A percentile compares a stretch with the other conserved stretches of the same genome.
Evolutionary conservation across 192 early-diverging fungal species (phyloP).

Genomic region (Umbelopsis sp.): DNA sequence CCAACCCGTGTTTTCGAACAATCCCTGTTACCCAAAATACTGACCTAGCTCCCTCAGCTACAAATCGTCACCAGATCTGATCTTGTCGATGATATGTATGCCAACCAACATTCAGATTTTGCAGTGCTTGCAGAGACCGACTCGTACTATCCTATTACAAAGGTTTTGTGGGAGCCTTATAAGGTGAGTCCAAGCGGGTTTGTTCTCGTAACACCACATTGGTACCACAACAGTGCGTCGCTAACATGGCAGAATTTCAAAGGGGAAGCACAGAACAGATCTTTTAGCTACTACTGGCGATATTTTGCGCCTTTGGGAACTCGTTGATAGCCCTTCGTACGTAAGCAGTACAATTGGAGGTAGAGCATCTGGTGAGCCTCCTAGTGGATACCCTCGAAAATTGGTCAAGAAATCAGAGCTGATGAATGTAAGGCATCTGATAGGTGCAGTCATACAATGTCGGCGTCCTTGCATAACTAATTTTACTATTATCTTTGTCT

Average conservation of each 20-base stretch:
- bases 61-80: slow-evolving; percentile 66
- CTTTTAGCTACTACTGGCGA: slow-evolving; percentile 90
- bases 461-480: background rate
- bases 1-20: background rate
- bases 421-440: slow-evolving; percentile 53
- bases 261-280: slow-evolving; percentile 54
- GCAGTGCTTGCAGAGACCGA: slow-evolving; percentile 73
- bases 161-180: slow-evolving; percentile 84
- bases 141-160: slow-evolving; percentile 88
- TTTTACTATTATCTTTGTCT: too few species aligned
- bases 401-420: slow-evolving; percentile 54
- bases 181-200: slow-evolving; percentile 53
- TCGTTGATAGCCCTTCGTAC: slow-evolving; percentile 57
- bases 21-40: background rate
- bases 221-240: background rate
- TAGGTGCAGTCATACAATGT: background rate
- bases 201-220: background rate
- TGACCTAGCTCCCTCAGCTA: slow-evolving; percentile 41
- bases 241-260: background rate
- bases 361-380: slow-evolving; percentile 13
- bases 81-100: slow-evolving; percentile 37
- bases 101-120: slow-evolving; percentile 61
- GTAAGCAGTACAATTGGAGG: slow-evolving; percentile 44
- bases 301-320: slow-evolving; percentile 87
- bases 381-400: slow-evolving; percentile 32